These are phyloP conservation scores for Hamamelis virginiana DNA, from an alignment of 164 flowering plant species.

Conservation along the genomic window DNA sequence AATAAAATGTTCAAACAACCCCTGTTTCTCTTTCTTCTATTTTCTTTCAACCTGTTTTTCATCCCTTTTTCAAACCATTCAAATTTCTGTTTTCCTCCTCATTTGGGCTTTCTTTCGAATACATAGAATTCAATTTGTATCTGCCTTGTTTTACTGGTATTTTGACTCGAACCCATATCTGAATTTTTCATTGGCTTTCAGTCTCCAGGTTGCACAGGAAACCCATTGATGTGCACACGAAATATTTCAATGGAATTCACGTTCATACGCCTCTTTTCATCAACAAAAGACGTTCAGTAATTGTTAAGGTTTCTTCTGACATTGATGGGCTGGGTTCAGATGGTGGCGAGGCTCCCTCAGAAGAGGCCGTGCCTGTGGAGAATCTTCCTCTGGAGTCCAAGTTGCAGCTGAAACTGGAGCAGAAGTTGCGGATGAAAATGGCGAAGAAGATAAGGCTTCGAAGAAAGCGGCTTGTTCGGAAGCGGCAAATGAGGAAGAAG, in stretches of 20 bases:
- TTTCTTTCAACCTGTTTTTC: too few relatives aligned
- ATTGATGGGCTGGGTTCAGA: constrained; percentile 32
- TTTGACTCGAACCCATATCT: too few relatives aligned
- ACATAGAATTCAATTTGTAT: too few relatives aligned
- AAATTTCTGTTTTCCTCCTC: too few relatives aligned
- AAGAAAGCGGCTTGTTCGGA: constrained; percentile 77
- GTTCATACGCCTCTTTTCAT: neutral
- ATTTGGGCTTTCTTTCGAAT: too few relatives aligned
- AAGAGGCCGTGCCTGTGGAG: constrained; percentile 49
- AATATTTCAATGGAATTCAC: constrained; percentile 18
- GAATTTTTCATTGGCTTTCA: constrained; percentile 19
- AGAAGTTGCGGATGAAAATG: constrained; percentile 73
- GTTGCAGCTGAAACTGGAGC: constrained; percentile 55
- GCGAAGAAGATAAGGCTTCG: constrained; percentile 84
- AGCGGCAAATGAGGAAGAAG: constrained; percentile 86
- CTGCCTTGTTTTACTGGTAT: too few relatives aligned
- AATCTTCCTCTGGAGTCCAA: constrained; percentile 83
- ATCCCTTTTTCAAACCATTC: too few relatives aligned
- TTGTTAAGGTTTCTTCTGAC: constrained; percentile 43
- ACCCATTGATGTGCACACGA: constrained; percentile 21
- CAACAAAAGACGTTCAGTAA: constrained; percentile 19
- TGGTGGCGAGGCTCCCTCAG: constrained; percentile 25
- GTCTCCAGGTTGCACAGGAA: constrained; percentile 38
- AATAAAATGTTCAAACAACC: too few relatives aligned
- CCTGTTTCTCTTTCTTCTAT: too few relatives aligned